Base-by-base conservation (phyloP, 441 rosid species). In the Eutrema salsugineum region DNA sequence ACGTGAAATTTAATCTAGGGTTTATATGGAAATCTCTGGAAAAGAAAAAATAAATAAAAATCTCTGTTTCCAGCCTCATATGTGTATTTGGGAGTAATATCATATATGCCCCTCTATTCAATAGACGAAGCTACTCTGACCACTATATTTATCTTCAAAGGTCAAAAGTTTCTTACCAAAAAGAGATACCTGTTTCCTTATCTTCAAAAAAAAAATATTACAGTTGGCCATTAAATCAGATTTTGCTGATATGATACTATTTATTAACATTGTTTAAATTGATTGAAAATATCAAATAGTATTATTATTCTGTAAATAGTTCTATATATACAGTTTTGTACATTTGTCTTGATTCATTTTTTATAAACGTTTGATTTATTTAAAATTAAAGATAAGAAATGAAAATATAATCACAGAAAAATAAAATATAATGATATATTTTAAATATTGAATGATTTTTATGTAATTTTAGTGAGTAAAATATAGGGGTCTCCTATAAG, bases 1-100 rank as follows among this genome's bases (percentile, higher is more conserved):
- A 74, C 68, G 68, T 51, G 69, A 75, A 75, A 75, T 67, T 75
- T 75, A 75, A 75, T 75, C 38, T 75, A 75, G 78, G 78, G 78
- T 75, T 75, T 75, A 75, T 68, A 74, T 67, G 38, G 48, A 35
- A 75, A 42, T 49, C 68, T 15, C 20, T 11, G 57, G 17, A 49
- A 50, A 3, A 30, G 1, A 32, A 12, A 11, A 66, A 58, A 50
- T 1, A 32, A 33, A 43, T n/a, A 22, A 27, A 65, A 57, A 56
- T 22, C 44, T 68, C 30, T 51, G 78, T 68, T 68, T 75, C 63
- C 73, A 75, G 78, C 73, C 78, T 67, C 72, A 74, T 66, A 42
- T 59, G 62, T 67, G 65, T 65, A 72, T 72, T 72, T 46, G 24
- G 22, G 33, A 24, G 14, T 14, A 46, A 46, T 72, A 56, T 24